Conservation (phyloP, 2,329 filamentous ascomycete genomes). For the Phialemonium atrogriseum region DNA sequence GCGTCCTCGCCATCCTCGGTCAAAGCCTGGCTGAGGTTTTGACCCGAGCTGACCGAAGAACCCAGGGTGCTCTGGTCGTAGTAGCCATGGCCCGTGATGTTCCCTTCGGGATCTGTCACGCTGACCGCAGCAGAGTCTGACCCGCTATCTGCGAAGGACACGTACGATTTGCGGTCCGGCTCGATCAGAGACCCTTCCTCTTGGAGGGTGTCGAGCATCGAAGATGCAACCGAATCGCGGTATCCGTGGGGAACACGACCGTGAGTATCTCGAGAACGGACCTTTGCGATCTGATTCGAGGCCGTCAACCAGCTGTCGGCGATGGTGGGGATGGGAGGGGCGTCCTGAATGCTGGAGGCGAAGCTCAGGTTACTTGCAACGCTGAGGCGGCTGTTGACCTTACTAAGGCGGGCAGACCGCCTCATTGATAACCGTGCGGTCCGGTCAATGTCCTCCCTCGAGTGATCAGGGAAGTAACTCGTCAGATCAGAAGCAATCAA, state of each 20-base stretch:
- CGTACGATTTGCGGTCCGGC: constrained; percentile 88
- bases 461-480: constrained; percentile 94
- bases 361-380: constrained; percentile 91
- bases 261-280: constrained; percentile 33
- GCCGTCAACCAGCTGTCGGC: constrained; percentile 83
- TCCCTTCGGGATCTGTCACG: constrained; percentile 70
- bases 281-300: constrained; percentile 43
- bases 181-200: constrained; percentile 79
- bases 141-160: constrained; percentile 73
- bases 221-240: constrained; percentile 83
- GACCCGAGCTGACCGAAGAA: constrained; percentile 60
- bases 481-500: constrained; percentile 94
- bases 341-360: constrained; percentile 85
- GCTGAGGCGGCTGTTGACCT: constrained; percentile 85
- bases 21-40: constrained; percentile 77
- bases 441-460: constrained; percentile 88
- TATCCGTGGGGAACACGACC: constrained; percentile 51
- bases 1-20: constrained; percentile 87
- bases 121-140: constrained; percentile 64
- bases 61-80: constrained; percentile 61
- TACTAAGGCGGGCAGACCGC: constrained; percentile 82
- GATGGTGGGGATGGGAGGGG: constrained; percentile 90
- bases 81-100: constrained; percentile 66
- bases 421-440: constrained; percentile 90
- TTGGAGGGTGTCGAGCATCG: constrained; percentile 79